These are phyloP conservation scores for Sphaerostilbella broomeana DNA, from an alignment of 2,329 filamentous ascomycete species.

Conservation along the genomic window DNA sequence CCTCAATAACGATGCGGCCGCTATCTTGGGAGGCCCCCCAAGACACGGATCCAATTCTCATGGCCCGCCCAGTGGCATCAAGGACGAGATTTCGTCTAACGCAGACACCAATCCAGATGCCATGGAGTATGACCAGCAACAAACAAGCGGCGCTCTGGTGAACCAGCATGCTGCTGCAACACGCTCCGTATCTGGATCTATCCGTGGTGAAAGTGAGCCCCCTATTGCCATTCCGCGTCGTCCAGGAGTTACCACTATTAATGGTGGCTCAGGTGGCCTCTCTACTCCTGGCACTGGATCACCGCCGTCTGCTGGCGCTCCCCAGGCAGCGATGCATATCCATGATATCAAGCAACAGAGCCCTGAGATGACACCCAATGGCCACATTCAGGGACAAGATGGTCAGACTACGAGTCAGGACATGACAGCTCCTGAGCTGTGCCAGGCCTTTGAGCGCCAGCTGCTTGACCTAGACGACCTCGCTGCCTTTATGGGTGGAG, in stretches of 20 bases:
- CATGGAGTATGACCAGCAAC: slow-evolving; percentile 51
- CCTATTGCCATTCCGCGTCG: slow-evolving; percentile 36
- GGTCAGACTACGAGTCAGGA: slow-evolving; percentile 37
- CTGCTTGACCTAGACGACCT: slow-evolving; percentile 55
- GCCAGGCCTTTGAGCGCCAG: slow-evolving; percentile 53
- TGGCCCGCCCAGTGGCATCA: slow-evolving; percentile 30
- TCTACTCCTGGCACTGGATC: slow-evolving; percentile 43
- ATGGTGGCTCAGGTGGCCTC: slow-evolving; percentile 46
- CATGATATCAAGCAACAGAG: slow-evolving; percentile 33
- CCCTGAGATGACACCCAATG: slow-evolving; percentile 27
- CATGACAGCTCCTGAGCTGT: slow-evolving; percentile 54
- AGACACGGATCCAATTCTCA: slow-evolving; percentile 30
- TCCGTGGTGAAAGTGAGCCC: slow-evolving; percentile 46
- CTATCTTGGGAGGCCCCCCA: slow-evolving; percentile 24
- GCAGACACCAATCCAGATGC: slow-evolving; percentile 48
- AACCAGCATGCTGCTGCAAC: slow-evolving; percentile 27
- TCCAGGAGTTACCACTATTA: slow-evolving; percentile 41
- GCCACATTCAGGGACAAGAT: slow-evolving; percentile 25
- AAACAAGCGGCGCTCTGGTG: slow-evolving; percentile 17
- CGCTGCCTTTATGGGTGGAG: slow-evolving; percentile 56
- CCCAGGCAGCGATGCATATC: slow-evolving; percentile 20
- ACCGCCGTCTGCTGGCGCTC: slow-evolving; percentile 29
- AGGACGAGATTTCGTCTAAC: slow-evolving; percentile 51
- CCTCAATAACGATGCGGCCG: slow-evolving; percentile 45
- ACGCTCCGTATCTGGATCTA: slow-evolving; percentile 34